phyloP scores from a whole-genome alignment of 768 basidiomycete species.

The Rickenella mellea region DNA sequence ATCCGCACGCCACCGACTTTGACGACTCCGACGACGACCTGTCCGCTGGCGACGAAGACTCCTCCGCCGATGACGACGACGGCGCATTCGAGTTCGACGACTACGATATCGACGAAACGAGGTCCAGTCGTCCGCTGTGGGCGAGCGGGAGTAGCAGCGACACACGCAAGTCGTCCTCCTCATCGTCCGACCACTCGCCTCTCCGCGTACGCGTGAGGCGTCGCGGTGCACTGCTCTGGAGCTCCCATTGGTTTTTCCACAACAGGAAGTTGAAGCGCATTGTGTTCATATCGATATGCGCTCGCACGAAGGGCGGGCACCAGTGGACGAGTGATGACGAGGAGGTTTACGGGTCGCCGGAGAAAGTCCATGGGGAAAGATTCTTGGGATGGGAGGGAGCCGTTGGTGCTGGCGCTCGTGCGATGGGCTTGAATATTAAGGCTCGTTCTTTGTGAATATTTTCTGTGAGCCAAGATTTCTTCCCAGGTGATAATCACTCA shows the following conservation, averaged over 20 bases:
- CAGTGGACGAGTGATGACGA: constrained; percentile 32
- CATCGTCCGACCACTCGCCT: constrained; percentile 26
- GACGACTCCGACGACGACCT: constrained; percentile 73
- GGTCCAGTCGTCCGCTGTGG: constrained; percentile 19
- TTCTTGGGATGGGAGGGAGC: constrained; percentile 78
- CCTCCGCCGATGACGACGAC: constrained; percentile 62
- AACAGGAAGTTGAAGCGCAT: constrained; percentile 89
- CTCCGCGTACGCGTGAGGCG: constrained; percentile 39
- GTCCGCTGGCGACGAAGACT: constrained; percentile 47
- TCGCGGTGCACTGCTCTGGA: constrained; percentile 84
- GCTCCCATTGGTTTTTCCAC: constrained; percentile 94
- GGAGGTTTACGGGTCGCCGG: constrained; percentile 22
- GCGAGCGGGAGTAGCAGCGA: constrained; percentile 19
- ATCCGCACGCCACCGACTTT: constrained; percentile 84
- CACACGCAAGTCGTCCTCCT: constrained; percentile 17
- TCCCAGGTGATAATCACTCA: no score
- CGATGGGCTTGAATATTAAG: constrained; percentile 63
- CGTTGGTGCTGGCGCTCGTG: constrained; percentile 71
- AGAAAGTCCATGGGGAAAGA: constrained; percentile 37
- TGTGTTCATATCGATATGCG: constrained; percentile 89
- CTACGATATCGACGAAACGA: constrained; percentile 61
- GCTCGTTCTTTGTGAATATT: no score
- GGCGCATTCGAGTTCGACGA: constrained; percentile 72
- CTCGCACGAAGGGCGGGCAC: constrained; percentile 54
- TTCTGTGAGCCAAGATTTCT: no score